phyloP scores from a whole-genome alignment of 148 eudicot species.

The Silene latifolia region DNA sequence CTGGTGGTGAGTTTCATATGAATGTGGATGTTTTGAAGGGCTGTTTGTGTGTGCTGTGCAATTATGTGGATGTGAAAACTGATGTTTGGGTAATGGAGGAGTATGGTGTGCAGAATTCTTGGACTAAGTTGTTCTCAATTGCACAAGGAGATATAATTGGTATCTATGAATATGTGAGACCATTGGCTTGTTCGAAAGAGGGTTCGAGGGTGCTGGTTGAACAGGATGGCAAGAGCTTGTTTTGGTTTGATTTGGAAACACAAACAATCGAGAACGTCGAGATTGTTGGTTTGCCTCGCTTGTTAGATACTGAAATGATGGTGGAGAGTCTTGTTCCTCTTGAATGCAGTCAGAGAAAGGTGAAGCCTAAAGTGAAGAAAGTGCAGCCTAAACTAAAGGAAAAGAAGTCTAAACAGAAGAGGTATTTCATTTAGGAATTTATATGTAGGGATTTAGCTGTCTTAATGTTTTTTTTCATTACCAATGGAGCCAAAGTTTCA shows the following conservation, averaged over 20 bases:
- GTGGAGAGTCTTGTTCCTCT: constrained; percentile 19
- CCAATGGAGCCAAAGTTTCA: background rate
- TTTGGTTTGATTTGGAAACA: constrained; percentile 31
- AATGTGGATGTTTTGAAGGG: constrained; percentile 21
- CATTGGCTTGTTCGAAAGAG: constrained; percentile 24
- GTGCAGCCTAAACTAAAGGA: background rate
- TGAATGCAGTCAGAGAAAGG: constrained; percentile 4
- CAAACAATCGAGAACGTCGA: constrained; percentile 11
- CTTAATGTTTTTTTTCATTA: too few species aligned
- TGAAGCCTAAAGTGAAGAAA: background rate
- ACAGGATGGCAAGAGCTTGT: constrained; percentile 21
- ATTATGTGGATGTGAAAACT: background rate
- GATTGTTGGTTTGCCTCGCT: constrained; percentile 16
- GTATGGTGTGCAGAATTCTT: constrained; percentile 36
- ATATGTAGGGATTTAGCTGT: too few species aligned
- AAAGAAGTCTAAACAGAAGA: background rate
- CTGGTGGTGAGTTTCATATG: constrained; percentile 3
- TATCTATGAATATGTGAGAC: constrained; percentile 6
- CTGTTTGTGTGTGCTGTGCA: constrained; percentile 19
- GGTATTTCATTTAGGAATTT: background rate
- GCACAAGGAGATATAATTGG: constrained; percentile 13
- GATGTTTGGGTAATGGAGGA: constrained; percentile 41
- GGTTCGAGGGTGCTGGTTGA: constrained; percentile 27
- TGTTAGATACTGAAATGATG: constrained; percentile 18
- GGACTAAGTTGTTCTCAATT: constrained; percentile 32